Conservation (phyloP, 108 stramenopile species). For the Cyclotella baltica region DNA sequence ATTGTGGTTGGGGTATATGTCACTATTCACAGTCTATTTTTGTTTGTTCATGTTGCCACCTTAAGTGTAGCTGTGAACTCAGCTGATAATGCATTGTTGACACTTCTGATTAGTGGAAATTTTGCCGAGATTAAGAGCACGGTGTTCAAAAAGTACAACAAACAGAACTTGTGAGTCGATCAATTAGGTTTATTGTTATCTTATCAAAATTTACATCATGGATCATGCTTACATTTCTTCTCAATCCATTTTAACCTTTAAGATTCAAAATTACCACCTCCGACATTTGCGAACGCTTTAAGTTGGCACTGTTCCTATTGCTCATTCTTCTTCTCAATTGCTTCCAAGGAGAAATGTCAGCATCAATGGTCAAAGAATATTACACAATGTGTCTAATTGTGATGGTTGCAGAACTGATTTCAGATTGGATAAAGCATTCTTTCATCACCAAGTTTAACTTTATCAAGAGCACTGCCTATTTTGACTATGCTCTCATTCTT, state of each 20-base stretch:
- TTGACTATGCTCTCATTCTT: constrained; percentile 85
- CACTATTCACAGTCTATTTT: constrained; percentile 72
- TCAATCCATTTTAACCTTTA: too few relatives aligned
- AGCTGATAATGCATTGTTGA: constrained; percentile 80
- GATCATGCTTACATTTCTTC: not conserved
- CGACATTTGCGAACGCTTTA: constrained; percentile 90
- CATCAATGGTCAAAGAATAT: constrained; percentile 69
- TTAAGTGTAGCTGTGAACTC: constrained; percentile 94
- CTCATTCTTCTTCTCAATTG: constrained; percentile 82
- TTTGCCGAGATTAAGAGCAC: constrained; percentile 96
- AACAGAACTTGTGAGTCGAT: constrained; percentile 77
- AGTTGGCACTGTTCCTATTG: constrained; percentile 81
- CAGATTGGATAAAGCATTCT: constrained; percentile 97
- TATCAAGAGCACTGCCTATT: constrained; percentile 82
- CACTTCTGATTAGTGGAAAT: constrained; percentile 95
- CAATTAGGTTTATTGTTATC: not conserved
- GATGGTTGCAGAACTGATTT: constrained; percentile 84
- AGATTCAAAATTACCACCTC: constrained; percentile 93
- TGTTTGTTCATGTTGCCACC: constrained; percentile 86
- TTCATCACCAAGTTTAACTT: constrained; percentile 98
- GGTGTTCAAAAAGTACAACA: constrained; percentile 99
- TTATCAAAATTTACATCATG: not conserved
- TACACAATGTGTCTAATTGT: constrained; percentile 81
- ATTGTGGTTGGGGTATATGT: constrained; percentile 83
- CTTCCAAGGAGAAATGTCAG: constrained; percentile 84